These are phyloP conservation scores for Pythium aquatile DNA, from an alignment of 352 stramenopile species.

Conservation along the genomic window DNA sequence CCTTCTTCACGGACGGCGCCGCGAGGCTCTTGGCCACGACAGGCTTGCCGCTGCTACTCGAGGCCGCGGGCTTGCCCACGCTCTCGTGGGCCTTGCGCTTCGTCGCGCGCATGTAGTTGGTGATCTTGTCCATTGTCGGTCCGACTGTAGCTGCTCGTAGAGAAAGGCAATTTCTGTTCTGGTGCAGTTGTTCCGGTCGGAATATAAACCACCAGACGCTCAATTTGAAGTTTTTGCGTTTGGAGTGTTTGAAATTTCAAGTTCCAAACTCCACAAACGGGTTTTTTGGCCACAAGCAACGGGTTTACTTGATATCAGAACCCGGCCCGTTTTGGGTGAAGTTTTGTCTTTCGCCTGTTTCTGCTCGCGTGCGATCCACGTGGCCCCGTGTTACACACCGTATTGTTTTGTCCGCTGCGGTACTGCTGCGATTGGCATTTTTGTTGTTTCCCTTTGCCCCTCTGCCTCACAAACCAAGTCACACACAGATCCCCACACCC, in stretches of 20 bases:
- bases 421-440: background rate
- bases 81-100: slow-evolving; percentile 37
- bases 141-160: background rate
- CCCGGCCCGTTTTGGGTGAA: background rate
- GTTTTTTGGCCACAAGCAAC: background rate
- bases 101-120: slow-evolving; percentile 64
- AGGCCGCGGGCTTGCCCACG: slow-evolving; percentile 18
- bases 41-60: background rate
- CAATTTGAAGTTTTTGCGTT: slow-evolving; percentile 4
- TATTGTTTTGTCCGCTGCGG: background rate
- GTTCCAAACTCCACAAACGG: background rate
- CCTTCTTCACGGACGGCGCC: slow-evolving; percentile 24
- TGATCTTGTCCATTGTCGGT: slow-evolving; percentile 59
- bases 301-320: background rate
- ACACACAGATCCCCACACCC: slow-evolving; percentile 7
- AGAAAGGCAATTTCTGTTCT: slow-evolving; percentile 2
- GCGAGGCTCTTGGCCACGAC: slow-evolving; percentile 12
- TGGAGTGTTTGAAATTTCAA: slow-evolving; percentile 16
- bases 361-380: slow-evolving; percentile 4
- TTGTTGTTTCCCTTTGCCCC: slow-evolving; percentile 9
- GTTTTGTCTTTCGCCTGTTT: background rate
- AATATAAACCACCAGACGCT: background rate
- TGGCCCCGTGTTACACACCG: slow-evolving; percentile 4
- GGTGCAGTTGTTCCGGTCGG: background rate
- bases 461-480: slow-evolving; percentile 14